Evolutionary conservation across 2,329 filamentous ascomycete genomes (phyloP), one percentile per base, ranked within the genome.

Genomic region (Pseudogymnoascus pannorum): DNA sequence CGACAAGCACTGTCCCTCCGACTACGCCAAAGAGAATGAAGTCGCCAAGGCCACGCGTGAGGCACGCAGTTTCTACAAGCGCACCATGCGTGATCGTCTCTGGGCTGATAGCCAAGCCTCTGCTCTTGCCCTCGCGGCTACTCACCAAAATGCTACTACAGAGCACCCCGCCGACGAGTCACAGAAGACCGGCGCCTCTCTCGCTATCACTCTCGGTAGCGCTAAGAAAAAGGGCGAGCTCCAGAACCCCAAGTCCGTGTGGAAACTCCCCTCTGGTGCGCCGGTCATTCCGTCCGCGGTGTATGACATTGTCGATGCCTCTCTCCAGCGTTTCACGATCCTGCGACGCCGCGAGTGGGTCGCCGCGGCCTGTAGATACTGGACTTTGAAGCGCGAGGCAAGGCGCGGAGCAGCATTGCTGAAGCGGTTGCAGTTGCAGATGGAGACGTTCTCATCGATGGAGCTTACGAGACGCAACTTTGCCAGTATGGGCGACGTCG

Each of bases 361-460:
- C 2, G 88, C 91, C 62, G 93, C 97, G 73, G 90, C 90, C 1
- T 97, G 93, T 76, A 92, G 91, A 68, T 99, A 97, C 75, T 99
- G 94, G 94, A 97, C 94, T 0, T 75, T 99, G 65, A 99, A 99
- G 77, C 86, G 94, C 61, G 94, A 99, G 74, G 90, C 93, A 64
- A 86, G 94, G 33, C 84, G 94, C 62, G 94, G 94, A 54, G 94
- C 94, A 29, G 91, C 94, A 3, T 79, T 99, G 61, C 81, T 99
- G 63, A 97, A 97, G 76, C 86, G 94, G 35, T 80, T 99, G 18
- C 94, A 99, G 73, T 77, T 97, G 62, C 92, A 97, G 73, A 89
- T 97, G 81, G 93, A 97, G 74, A 91, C 91, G 0, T 99, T 97
- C 74, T 93, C 93, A 5, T 96, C 92, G 0, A 96, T 97, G 88